Evolutionary conservation across 371 early-diverging fungal genomes (phyloP).

Genomic region (Parasitella parasitica): DNA sequence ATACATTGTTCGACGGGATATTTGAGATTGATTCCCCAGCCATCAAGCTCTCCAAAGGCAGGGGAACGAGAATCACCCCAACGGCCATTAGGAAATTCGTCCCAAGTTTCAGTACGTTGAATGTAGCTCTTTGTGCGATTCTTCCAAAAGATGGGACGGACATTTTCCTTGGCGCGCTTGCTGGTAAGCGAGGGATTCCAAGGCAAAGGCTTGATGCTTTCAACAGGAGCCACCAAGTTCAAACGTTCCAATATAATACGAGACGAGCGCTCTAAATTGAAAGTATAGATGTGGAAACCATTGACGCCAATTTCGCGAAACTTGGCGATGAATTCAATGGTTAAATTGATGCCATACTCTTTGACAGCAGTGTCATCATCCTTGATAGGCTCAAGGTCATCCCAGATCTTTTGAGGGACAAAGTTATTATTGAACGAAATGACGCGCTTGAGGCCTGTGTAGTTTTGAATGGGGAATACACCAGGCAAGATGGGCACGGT

Average conservation of each 20-base stretch:
- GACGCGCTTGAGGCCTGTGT: conserved; percentile 83
- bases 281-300: conserved; percentile 84
- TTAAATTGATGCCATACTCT: conserved; percentile 87
- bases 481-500: conserved; percentile 93
- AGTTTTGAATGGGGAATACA: conserved; percentile 94
- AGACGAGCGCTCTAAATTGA: conserved; percentile 90
- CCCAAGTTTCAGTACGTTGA: conserved; percentile 93
- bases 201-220: conserved; percentile 74
- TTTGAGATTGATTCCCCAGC: conserved; percentile 82
- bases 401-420: conserved; percentile 83
- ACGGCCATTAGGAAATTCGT: conserved; percentile 97
- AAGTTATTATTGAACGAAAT: conserved; percentile 83
- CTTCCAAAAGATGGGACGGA: conserved; percentile 97
- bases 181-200: conserved; percentile 56
- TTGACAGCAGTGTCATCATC: conserved; percentile 95
- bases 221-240: conserved; percentile 74
- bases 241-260: conserved; percentile 83
- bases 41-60: conserved; percentile 92
- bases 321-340: conserved; percentile 77
- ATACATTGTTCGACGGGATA: conserved; percentile 62
- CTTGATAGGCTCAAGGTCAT: conserved; percentile 90
- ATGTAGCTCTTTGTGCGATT: conserved; percentile 93
- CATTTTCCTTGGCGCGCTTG: conserved; percentile 90
- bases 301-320: conserved; percentile 70
- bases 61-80: conserved; percentile 97